Evolutionary conservation across 169 alveolate species (phyloP).

Genomic region (Miamiensis avidus): DNA sequence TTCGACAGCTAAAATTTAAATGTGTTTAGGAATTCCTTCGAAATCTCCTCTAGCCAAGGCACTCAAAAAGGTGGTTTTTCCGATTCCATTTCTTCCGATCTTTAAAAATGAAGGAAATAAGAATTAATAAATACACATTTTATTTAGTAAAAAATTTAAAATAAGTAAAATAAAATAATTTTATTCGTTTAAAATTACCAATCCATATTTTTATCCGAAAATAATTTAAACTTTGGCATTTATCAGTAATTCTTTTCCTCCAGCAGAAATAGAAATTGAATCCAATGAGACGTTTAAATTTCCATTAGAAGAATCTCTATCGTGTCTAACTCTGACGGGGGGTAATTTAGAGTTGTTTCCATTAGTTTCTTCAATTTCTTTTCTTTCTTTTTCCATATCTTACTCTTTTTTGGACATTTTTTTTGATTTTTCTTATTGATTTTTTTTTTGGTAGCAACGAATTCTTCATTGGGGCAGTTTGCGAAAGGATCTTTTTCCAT

Average conservation of each 20-base stretch:
- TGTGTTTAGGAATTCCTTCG: slow-evolving; percentile 90
- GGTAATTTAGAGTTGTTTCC: background rate
- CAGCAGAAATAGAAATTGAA: background rate
- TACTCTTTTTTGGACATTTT: too few species aligned
- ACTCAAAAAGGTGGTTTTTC: slow-evolving; percentile 94
- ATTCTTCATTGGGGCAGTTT: background rate
- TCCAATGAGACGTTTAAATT: background rate
- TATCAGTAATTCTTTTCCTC: background rate
- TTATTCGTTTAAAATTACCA: too few species aligned
- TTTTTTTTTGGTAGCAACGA: background rate
- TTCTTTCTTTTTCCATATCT: background rate
- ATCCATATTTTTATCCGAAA: background rate
- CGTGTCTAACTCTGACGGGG: background rate
- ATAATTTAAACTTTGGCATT: background rate
- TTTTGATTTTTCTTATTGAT: too few species aligned
- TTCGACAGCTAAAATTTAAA: slow-evolving; percentile 94
- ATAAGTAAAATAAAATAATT: too few species aligned
- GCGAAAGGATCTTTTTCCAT: background rate
- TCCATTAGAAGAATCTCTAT: background rate
- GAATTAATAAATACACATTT: too few species aligned
- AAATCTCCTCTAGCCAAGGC: slow-evolving; percentile 94
- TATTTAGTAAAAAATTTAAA: too few species aligned
- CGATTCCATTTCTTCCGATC: slow-evolving; percentile 97
- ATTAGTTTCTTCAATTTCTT: background rate
- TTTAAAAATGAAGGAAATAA: background rate